Evolutionary conservation across 1,284 basidiomycete genomes (phyloP), one percentile per base, ranked within the genome.

Genomic region (Sphagnurus paluster): DNA sequence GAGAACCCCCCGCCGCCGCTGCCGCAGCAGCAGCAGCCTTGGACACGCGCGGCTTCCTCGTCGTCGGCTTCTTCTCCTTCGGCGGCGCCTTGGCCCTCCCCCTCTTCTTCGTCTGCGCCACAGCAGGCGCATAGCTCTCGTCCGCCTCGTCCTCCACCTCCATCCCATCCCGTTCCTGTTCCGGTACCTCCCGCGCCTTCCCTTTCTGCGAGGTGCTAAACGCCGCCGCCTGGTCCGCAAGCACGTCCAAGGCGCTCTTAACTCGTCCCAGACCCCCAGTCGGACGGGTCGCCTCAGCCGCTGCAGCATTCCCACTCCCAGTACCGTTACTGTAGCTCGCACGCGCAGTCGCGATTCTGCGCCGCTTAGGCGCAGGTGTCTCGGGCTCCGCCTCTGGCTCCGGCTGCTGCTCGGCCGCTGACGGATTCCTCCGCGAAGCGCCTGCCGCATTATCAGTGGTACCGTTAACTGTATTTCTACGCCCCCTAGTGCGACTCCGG

Each of bases 191-290:
- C 6, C 28, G 50, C 32, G 24, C 51, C 36, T 49, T 55, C 3
- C 45, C 53, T 37, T 54, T 53, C 35, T n/a, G n/a, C n/a, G n/a
- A n/a, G n/a, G 63, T 63, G 39, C 59, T 59, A 42, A 72, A 53
- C 10, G 62, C 70, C 20, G 80, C 84, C 7, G 81, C 82, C 60
- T 87, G 82, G 56, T 87, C 84, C 6, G 85, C 85, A 24, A 87
- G 67, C 26, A 86, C 82, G 54, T 87, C 83, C 56, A 87, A 63
- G 4, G 79, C 84, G 46, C 76, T 80, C 51, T 64, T 70, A 33
- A 72, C 57, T 39, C 44, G 41, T 3, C 44, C 46, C 35, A 46
- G 14, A 9, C 8, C 32, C n/a, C n/a, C n/a, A n/a, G n/a, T n/a
- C n/a, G n/a, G n/a, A n/a, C n/a, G n/a, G n/a, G n/a, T n/a, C n/a